phyloP scores from a whole-genome alignment of 768 basidiomycete genomes.

The Psilocybe cyanescens region DNA sequence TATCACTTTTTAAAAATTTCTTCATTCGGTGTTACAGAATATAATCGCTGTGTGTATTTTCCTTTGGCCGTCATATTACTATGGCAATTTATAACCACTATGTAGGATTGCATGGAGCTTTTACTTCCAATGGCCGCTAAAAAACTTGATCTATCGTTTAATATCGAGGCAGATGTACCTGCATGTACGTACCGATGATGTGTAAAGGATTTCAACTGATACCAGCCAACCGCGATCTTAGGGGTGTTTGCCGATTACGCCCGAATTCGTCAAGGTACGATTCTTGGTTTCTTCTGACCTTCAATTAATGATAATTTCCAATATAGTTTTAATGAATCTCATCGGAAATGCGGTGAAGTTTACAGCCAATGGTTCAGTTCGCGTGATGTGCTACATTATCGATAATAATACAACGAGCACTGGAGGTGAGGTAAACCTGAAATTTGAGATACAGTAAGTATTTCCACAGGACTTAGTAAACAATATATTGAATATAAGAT shows the following conservation, averaged over 20 bases:
- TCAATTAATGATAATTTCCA: conserved; percentile 6
- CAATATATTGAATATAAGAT: conserved; percentile 4
- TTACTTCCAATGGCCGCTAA: conserved; percentile 75
- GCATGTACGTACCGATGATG: conserved; percentile 45
- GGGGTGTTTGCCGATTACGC: conserved; percentile 79
- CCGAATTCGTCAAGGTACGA: conserved; percentile 69
- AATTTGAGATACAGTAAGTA: conserved; percentile 67
- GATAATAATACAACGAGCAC: conserved; percentile 38
- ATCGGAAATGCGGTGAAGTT: conserved; percentile 82
- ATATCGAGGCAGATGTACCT: conserved; percentile 70
- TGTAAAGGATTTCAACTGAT: neutral
- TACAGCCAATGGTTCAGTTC: conserved; percentile 64
- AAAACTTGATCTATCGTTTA: conserved; percentile 74
- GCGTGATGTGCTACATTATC: conserved; percentile 59
- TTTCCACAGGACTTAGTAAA: neutral
- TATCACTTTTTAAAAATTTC: neutral
- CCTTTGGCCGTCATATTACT: neutral
- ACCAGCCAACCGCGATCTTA: conserved; percentile 20
- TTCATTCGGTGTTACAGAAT: conserved; percentile 37
- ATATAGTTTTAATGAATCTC: conserved; percentile 71
- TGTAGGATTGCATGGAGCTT: conserved; percentile 77
- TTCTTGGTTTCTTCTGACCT: neutral
- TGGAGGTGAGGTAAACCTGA: conserved; percentile 52
- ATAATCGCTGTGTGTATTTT: conserved; percentile 59
- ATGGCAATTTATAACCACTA: conserved; percentile 5